phyloP scores from a whole-genome alignment of 1,284 basidiomycete genomes.

The Cutaneotrichosporon daszewskae region DNA sequence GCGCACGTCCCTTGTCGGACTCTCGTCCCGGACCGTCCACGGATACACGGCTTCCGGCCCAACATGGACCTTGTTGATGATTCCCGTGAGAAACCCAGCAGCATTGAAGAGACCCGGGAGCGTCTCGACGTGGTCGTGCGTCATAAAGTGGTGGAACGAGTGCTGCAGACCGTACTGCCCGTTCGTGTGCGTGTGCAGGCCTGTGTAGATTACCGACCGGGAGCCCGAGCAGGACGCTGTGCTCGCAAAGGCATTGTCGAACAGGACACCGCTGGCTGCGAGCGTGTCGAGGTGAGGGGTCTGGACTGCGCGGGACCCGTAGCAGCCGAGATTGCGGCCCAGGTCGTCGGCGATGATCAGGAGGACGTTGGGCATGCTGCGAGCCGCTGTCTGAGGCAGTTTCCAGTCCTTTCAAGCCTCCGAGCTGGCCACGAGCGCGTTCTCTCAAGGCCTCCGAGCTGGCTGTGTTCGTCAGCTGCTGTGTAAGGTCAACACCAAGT shows the following conservation, averaged over 20 bases:
- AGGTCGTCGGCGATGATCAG: slow-evolving; percentile 27
- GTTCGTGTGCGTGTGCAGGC: slow-evolving; percentile 27
- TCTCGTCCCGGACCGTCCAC: slow-evolving; percentile 15
- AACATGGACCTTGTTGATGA: slow-evolving; percentile 24
- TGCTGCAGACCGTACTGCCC: slow-evolving; percentile 25
- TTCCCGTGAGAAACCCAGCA: slow-evolving; percentile 19
- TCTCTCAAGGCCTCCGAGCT: too few species aligned
- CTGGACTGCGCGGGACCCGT: slow-evolving; percentile 11
- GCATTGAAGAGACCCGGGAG: slow-evolving; percentile 21
- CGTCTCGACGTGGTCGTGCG: slow-evolving; percentile 19
- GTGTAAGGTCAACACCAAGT: too few species aligned
- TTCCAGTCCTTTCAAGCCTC: too few species aligned
- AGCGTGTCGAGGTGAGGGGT: slow-evolving; percentile 21
- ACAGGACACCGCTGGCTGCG: slow-evolving; percentile 14
- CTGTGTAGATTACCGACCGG: slow-evolving; percentile 23
- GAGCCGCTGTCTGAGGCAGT: too few species aligned
- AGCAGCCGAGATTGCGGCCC: slow-evolving; percentile 19
- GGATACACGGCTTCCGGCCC: slow-evolving; percentile 19
- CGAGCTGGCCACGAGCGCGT: too few species aligned
- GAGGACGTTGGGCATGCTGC: slow-evolving; percentile 16
- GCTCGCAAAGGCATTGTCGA: slow-evolving; percentile 21
- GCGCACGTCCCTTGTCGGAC: slow-evolving; percentile 12
- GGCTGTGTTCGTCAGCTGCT: too few species aligned
- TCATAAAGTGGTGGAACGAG: slow-evolving; percentile 17
- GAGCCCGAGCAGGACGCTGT: slow-evolving; percentile 22